phyloP scores from a whole-genome alignment of 345 rosid genomes.

The Reutealis trisperma region DNA sequence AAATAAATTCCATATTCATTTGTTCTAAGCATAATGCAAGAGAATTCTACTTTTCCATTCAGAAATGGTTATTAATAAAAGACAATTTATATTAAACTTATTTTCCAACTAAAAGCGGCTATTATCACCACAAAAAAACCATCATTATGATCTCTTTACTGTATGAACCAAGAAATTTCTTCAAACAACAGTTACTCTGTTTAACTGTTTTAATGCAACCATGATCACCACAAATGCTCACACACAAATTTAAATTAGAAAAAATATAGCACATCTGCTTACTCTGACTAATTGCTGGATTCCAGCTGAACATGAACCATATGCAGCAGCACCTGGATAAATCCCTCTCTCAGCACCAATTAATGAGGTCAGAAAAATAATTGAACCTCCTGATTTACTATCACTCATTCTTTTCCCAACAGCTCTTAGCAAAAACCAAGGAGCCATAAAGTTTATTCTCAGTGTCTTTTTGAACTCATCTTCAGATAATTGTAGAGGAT shows the following conservation, averaged over 20 bases:
- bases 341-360: slow-evolving; percentile 79
- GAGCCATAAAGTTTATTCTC: slow-evolving; percentile 64
- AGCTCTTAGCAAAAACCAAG: slow-evolving; percentile 78
- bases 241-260: not conserved
- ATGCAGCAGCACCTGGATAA: slow-evolving; percentile 83
- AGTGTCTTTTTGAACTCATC: slow-evolving; percentile 59
- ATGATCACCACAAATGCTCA: not conserved
- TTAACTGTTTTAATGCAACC: too few relatives aligned
- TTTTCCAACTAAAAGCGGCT: not conserved
- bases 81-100: not conserved
- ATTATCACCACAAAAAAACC: not conserved
- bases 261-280: slow-evolving; percentile 18
- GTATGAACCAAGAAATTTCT: not conserved
- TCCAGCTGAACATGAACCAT: slow-evolving; percentile 70
- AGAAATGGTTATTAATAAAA: not conserved
- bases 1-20: too few relatives aligned
- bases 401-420: slow-evolving; percentile 73
- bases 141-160: not conserved
- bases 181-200: not conserved
- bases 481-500: slow-evolving; percentile 56
- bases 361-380: slow-evolving; percentile 62
- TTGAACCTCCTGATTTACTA: slow-evolving; percentile 64
- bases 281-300: slow-evolving; percentile 84
- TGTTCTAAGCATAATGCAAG: too few relatives aligned
- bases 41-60: not conserved